Conservation (phyloP, 441 rosid species). For the Macaranga tanarius region DNA sequence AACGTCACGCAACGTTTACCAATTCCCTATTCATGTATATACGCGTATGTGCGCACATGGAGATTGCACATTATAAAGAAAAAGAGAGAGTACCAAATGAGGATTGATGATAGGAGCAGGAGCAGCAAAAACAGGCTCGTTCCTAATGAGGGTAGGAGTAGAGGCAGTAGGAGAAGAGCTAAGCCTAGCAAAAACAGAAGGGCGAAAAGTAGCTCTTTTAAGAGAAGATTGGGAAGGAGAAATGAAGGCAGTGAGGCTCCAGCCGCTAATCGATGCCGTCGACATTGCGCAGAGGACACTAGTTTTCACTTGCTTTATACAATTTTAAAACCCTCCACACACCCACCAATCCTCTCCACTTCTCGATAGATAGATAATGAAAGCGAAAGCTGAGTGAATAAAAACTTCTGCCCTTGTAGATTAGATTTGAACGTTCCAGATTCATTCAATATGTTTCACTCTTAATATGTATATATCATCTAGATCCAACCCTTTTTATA, state of each 20-base stretch:
- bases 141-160: constrained; percentile 72
- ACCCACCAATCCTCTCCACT: neutral
- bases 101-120: constrained; percentile 72
- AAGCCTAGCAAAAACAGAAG: constrained; percentile 42
- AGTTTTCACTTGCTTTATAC: constrained; percentile 31
- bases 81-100: constrained; percentile 45
- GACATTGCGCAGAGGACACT: constrained; percentile 55
- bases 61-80: neutral
- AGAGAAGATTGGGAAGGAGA: constrained; percentile 45
- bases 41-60: neutral
- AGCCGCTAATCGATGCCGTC: constrained; percentile 67
- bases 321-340: too few relatives aligned
- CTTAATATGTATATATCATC: neutral
- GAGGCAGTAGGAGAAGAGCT: constrained; percentile 31
- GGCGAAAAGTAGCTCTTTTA: constrained; percentile 39
- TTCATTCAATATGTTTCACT: neutral
- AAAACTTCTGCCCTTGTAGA: constrained; percentile 44
- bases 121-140: constrained; percentile 84
- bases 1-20: too few relatives aligned
- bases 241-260: constrained; percentile 47
- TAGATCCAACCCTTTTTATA: neutral
- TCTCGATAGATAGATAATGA: constrained; percentile 22
- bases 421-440: constrained; percentile 50
- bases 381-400: constrained; percentile 46
- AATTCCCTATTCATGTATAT: too few relatives aligned